These are phyloP conservation scores for Cercospora sp. DNA, from an alignment of 2,329 filamentous ascomycete species.

Conservation along the genomic window DNA sequence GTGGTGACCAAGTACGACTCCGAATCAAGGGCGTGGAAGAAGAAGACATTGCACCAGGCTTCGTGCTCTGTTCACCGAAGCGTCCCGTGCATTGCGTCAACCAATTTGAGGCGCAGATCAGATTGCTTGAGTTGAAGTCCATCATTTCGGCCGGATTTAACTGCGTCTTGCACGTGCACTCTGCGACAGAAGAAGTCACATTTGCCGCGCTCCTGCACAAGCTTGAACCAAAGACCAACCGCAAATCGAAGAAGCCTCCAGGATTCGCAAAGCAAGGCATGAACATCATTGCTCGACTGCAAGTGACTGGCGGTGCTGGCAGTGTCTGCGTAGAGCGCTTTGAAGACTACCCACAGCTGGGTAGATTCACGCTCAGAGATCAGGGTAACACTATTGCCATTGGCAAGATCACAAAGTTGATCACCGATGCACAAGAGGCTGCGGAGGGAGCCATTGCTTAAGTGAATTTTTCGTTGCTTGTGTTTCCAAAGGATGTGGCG, in stretches of 20 bases:
- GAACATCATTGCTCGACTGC: slow-evolving; percentile 88
- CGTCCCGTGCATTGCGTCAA: slow-evolving; percentile 87
- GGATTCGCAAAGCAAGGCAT: slow-evolving; percentile 81
- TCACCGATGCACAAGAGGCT: slow-evolving; percentile 46
- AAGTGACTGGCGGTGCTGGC: slow-evolving; percentile 75
- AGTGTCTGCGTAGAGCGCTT: slow-evolving; percentile 91
- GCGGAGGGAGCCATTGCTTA: slow-evolving; percentile 24
- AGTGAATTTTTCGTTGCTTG: background rate
- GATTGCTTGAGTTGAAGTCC: slow-evolving; percentile 88
- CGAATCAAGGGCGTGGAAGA: slow-evolving; percentile 94
- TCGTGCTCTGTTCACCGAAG: slow-evolving; percentile 93
- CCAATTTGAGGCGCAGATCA: slow-evolving; percentile 93
- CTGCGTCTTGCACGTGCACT: slow-evolving; percentile 95
- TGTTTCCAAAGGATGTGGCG: background rate
- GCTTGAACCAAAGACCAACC: slow-evolving; percentile 87
- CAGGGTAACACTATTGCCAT: slow-evolving; percentile 99
- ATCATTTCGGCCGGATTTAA: slow-evolving; percentile 96
- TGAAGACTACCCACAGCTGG: slow-evolving; percentile 93
- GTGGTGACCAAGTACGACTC: slow-evolving; percentile 91
- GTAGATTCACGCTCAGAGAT: slow-evolving; percentile 81
- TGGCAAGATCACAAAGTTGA: slow-evolving; percentile 95
- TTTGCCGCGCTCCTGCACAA: slow-evolving; percentile 87
- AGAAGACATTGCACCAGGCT: slow-evolving; percentile 92
- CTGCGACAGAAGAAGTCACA: slow-evolving; percentile 95
- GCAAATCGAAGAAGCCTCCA: slow-evolving; percentile 90